Evolutionary conservation across 371 early-diverging fungal species (phyloP).

Genomic region (Blakeslea trispora): DNA sequence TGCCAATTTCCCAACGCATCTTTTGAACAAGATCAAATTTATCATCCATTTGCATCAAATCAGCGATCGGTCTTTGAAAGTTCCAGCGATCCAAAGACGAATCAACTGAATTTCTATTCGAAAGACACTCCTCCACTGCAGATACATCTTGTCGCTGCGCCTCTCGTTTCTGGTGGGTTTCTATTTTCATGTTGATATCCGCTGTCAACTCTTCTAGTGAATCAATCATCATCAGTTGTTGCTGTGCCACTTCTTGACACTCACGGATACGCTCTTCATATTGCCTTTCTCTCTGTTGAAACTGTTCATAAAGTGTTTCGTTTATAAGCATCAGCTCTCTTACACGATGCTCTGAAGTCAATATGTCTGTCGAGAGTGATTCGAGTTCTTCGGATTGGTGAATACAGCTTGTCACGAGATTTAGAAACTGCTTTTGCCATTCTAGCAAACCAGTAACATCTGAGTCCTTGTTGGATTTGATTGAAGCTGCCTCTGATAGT

Average conservation of each 20-base stretch:
- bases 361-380: slow-evolving; percentile 28
- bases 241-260: slow-evolving; percentile 26
- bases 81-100: too few species aligned
- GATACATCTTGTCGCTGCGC: slow-evolving; percentile 11
- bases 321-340: slow-evolving; percentile 26
- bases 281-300: slow-evolving; percentile 28
- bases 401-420: slow-evolving; percentile 29
- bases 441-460: slow-evolving; percentile 9
- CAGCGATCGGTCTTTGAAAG: slow-evolving; percentile 31
- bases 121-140: too few species aligned
- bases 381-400: slow-evolving; percentile 35
- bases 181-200: slow-evolving; percentile 25
- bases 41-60: slow-evolving; percentile 35
- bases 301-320: slow-evolving; percentile 24
- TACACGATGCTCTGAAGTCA: slow-evolving; percentile 28
- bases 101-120: slow-evolving; percentile 8
- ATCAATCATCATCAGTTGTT: slow-evolving; percentile 31
- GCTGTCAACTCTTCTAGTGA: slow-evolving; percentile 27
- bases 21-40: slow-evolving; percentile 40
- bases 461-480: slow-evolving; percentile 11
- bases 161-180: slow-evolving; percentile 12
- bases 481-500: slow-evolving; percentile 30
- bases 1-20: slow-evolving; percentile 49
- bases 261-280: slow-evolving; percentile 32
- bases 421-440: slow-evolving; percentile 32